Base-by-base conservation (phyloP, 1,139 yeast genomes). In the Lodderomyces elongisporus region DNA sequence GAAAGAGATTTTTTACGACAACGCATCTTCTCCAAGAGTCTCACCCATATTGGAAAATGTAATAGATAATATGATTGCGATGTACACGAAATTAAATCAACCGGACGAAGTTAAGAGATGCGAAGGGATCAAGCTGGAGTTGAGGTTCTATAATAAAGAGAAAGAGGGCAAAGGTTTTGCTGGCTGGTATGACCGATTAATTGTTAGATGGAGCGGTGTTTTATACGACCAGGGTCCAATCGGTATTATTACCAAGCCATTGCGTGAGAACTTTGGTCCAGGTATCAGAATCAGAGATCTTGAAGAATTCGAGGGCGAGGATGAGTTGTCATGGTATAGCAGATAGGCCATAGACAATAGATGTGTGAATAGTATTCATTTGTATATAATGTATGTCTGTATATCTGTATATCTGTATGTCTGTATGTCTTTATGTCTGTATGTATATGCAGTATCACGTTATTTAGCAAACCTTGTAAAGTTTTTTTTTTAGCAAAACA, bases 291-390 rank as follows among this genome's bases (percentile, higher is more conserved):
- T 65, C 2, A 60, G 56, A 10, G 67, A 65, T 31, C 46, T 68
- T 5, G 73, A 66, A 43, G 71, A 67, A 47, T 54, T 60, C 39
- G 74, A 68, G 45, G 62, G 56, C 2, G 72, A 68, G 45, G 72
- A 68, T 23, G 34, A 31, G 12, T 14, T 30, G 32, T 30, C n/a
- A 28, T n/a, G n/a, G n/a, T n/a, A n/a, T n/a, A 13, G 9, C n/a
- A 10, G 12, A 16, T n/a, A n/a, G n/a, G n/a, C n/a, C n/a, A n/a
- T n/a, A n/a, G n/a, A n/a, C n/a, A n/a, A n/a, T n/a, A n/a, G n/a
- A n/a, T n/a, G n/a, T n/a, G n/a, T n/a, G n/a, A n/a, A n/a, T n/a
- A n/a, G n/a, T n/a, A n/a, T n/a, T n/a, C n/a, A n/a, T n/a, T n/a
- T n/a, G n/a, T n/a, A n/a, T n/a, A n/a, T n/a, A n/a, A n/a, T n/a